A percentile compares a stretch with the other conserved stretches of the same genome.
Conservation (phyloP, 2,329 filamentous ascomycete genomes). For the Hypoxylon sp. region DNA sequence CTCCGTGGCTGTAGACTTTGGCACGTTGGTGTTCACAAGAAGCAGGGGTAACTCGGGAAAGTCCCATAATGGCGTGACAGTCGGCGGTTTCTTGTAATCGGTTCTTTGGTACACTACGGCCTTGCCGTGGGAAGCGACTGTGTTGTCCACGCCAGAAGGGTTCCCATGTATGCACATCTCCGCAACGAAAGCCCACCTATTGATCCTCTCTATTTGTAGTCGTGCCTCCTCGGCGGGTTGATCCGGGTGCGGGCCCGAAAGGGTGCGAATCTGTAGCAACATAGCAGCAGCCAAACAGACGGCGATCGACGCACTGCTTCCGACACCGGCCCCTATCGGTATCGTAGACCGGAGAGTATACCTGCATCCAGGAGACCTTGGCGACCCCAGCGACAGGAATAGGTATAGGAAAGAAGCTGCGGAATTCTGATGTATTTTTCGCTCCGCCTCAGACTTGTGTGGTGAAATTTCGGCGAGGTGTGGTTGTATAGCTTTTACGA, state of each 20-base stretch:
- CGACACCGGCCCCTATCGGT: constrained; percentile 88
- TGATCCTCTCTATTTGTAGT: constrained; percentile 91
- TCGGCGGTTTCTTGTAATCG: constrained; percentile 79
- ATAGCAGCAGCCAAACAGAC: constrained; percentile 88
- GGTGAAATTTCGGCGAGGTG: constrained; percentile 77
- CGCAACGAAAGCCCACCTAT: constrained; percentile 95
- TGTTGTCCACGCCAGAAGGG: constrained; percentile 96
- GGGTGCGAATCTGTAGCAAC: constrained; percentile 84
- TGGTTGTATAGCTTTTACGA: constrained; percentile 82
- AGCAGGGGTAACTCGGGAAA: constrained; percentile 93
- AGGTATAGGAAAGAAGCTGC: constrained; percentile 91
- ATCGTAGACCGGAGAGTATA: constrained; percentile 95
- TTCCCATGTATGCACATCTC: constrained; percentile 99
- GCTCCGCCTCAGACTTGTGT: constrained; percentile 70
- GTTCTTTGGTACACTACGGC: constrained; percentile 88
- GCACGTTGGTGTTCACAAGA: constrained; percentile 86
- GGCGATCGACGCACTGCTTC: constrained; percentile 92
- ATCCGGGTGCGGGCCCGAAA: constrained; percentile 90
- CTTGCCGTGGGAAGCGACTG: constrained; percentile 91
- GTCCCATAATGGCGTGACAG: constrained; percentile 78
- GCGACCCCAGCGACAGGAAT: constrained; percentile 85
- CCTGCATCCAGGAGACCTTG: constrained; percentile 79
- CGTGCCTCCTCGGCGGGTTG: constrained; percentile 89
- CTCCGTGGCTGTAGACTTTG: constrained; percentile 85
- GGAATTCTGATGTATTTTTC: constrained; percentile 85